These are phyloP conservation scores for Jimgerdemannia flammicorona DNA, from an alignment of 192 early-diverging fungal species.

Conservation along the genomic window DNA sequence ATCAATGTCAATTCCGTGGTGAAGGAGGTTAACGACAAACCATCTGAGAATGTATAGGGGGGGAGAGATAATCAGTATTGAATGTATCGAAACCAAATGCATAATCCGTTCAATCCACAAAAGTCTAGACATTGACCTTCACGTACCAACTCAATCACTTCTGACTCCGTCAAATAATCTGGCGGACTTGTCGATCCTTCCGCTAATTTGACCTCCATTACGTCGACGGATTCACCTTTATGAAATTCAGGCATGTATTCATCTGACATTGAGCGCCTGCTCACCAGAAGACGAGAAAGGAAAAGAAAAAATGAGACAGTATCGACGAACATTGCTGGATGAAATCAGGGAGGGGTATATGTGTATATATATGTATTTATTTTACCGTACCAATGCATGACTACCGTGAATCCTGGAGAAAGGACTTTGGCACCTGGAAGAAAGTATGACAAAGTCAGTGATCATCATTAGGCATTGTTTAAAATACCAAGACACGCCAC, in stretches of 20 bases:
- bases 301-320: too few species aligned
- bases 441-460: neutral
- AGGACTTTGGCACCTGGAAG: conserved; percentile 7
- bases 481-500: neutral
- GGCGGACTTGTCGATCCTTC: conserved; percentile 51
- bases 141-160: conserved; percentile 32
- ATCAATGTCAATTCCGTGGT: too few species aligned
- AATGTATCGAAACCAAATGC: too few species aligned
- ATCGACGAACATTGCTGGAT: too few species aligned
- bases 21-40: too few species aligned
- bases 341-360: too few species aligned
- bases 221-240: conserved; percentile 18
- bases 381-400: conserved; percentile 31
- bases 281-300: too few species aligned
- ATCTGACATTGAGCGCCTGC: conserved; percentile 18
- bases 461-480: conserved; percentile 1
- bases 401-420: conserved; percentile 30
- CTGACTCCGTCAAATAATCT: conserved; percentile 48
- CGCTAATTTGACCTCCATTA: conserved; percentile 19
- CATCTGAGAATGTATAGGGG: too few species aligned
- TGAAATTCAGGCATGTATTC: conserved; percentile 32
- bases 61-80: conserved; percentile 1
- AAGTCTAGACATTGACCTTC: too few species aligned
- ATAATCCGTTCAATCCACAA: too few species aligned
- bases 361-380: too few species aligned